Evolutionary conservation across 208 protist species (phyloP).

Genomic region (Leishmania guyanensis): DNA sequence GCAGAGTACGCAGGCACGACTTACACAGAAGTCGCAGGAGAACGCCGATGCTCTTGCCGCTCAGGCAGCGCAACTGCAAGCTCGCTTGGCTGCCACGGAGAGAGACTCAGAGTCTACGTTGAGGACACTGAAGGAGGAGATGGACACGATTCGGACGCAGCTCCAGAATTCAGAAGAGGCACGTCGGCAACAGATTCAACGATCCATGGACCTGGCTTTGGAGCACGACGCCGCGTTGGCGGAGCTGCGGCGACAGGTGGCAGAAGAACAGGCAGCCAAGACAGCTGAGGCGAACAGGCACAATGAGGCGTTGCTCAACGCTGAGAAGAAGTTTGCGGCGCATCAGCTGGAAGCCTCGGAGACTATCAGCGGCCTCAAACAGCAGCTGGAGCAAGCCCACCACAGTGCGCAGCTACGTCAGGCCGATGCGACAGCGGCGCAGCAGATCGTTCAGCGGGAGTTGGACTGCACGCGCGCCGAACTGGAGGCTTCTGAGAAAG

Average conservation of each 20-base stretch:
- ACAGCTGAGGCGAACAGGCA: neutral
- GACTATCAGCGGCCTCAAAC: neutral
- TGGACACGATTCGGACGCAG: neutral
- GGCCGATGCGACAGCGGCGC: neutral
- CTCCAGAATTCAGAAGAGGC: neutral
- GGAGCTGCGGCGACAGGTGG: neutral
- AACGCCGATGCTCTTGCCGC: neutral
- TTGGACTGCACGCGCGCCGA: neutral
- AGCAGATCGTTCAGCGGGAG: neutral
- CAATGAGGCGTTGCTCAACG: constrained; percentile 6
- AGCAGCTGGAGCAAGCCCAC: constrained; percentile 10
- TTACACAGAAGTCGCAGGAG: neutral
- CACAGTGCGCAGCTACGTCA: neutral
- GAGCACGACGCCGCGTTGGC: neutral
- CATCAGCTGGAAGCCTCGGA: neutral
- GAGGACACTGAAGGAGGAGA: neutral
- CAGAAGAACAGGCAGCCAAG: neutral
- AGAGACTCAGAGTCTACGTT: neutral
- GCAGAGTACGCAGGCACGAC: neutral
- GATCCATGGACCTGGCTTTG: neutral
- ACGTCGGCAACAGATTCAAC: neutral
- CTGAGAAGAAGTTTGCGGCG: neutral
- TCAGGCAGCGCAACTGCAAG: neutral
- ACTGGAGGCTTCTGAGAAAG: constrained; percentile 13
- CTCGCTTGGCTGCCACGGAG: neutral